Evolutionary conservation across 164 flowering plant species (phyloP), one percentile per base, ranked within the genome.

Genomic region (Magnolia officinalis): DNA sequence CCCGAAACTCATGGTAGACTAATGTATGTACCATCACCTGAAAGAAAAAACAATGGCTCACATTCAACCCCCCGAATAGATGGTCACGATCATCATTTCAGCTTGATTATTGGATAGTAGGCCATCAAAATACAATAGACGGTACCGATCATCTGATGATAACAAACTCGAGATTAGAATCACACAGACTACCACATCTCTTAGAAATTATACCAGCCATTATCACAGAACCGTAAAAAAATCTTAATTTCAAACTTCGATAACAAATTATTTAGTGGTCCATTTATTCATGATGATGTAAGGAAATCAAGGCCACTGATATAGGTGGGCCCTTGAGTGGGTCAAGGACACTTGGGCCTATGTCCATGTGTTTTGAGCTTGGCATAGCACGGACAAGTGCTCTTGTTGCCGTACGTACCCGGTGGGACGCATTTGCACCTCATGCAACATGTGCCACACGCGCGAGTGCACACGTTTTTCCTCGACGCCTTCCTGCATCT

Each of bases 391-490:
- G 94, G 94, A 80, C 97, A 90, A 0, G 68, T 77, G 8, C 74
- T 59, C 55, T 82, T 80, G 87, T 89, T 86, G 70, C 94, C 96
- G 14, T 83, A 89, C 50, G 97, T 89, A 11, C 97, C 97, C 0
- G 93, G 93, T 0, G 97, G 84, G 50, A 92, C 97, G 59, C 97
- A 92, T n/a, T 85, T 78, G 87, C 97, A 90, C 49, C 78, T 78
- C 52, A 6, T 23, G 81, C 97, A 92, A 61, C 97, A 92, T 0
- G 82, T 78, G 0, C 85, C 82, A 81, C 97, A 92, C 55, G 91
- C 91, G 67, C 91, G 72, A 16, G 26, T 67, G 84, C 94, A 92
- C 61, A 85, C 70, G 0, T 89, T 89, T 82, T 83, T 82, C 49
- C 92, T 85, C 26, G 90, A 88, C 20, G 91, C 64, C 78, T 76